A percentile compares a stretch with the other conserved stretches of the same genome.
These are phyloP conservation scores for Pythium vanterpoolii DNA, from an alignment of 352 stramenopile genomes.

Conservation along the genomic window DNA sequence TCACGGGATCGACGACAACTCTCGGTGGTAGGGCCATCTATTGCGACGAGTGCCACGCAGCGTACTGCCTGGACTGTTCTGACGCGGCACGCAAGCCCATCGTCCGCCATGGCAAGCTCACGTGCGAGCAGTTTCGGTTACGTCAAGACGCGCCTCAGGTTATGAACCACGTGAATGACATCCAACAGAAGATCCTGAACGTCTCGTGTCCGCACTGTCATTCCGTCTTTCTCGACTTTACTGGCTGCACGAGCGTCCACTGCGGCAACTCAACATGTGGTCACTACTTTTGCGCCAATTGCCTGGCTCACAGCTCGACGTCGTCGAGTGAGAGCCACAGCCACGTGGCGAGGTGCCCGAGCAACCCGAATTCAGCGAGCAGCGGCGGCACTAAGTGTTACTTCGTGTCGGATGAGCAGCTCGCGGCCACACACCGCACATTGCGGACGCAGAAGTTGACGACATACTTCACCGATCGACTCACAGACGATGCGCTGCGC, in stretches of 20 bases:
- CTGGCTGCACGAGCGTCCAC: conserved; percentile 25
- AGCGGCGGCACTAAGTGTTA: conserved; percentile 11
- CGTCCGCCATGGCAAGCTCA: conserved; percentile 1
- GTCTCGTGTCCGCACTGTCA: conserved; percentile 25
- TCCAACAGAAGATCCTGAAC: conserved; percentile 29
- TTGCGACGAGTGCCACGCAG: conserved; percentile 19
- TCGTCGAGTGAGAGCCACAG: conserved; percentile 21
- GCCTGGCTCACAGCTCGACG: conserved; percentile 17
- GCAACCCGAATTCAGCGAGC: conserved; percentile 12
- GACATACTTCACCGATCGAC: conserved; percentile 2
- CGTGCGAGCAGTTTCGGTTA: conserved; percentile 16
- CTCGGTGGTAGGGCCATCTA: conserved; percentile 15
- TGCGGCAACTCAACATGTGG: conserved; percentile 25
- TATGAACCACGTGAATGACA: conserved; percentile 10
- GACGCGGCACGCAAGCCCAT: not conserved
- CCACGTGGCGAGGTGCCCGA: conserved; percentile 17
- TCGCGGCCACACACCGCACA: conserved; percentile 8
- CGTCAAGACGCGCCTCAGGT: conserved; percentile 3
- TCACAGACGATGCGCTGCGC: conserved; percentile 2
- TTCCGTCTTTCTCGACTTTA: conserved; percentile 26
- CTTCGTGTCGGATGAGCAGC: conserved; percentile 9
- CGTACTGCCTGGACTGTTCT: conserved; percentile 23
- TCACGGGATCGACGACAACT: not conserved
- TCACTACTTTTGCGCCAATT: conserved; percentile 28
- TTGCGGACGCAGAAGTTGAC: conserved; percentile 12